Evolutionary conservation across 2,329 filamentous ascomycete genomes (phyloP).

Genomic region (Hirsutella minnesotensis): DNA sequence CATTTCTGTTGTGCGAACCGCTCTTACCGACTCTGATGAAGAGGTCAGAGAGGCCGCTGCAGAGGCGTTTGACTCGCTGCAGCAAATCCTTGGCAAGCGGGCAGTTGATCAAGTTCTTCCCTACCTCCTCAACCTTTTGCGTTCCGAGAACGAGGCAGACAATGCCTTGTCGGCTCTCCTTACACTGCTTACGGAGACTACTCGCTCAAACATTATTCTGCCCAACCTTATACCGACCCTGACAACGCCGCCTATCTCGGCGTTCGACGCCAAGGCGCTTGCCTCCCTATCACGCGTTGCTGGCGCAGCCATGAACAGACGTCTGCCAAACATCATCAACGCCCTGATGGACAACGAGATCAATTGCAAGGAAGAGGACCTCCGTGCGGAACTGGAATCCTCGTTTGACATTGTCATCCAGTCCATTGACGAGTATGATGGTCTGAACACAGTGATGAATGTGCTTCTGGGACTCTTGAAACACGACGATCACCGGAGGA

Average conservation of each 20-base stretch:
- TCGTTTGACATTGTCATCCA: conserved; percentile 84
- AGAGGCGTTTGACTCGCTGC: conserved; percentile 90
- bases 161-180: conserved; percentile 87
- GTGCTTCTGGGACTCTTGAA: conserved; percentile 80
- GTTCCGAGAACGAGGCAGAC: conserved; percentile 75
- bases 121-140: conserved; percentile 78
- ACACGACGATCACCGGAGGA: conserved; percentile 80
- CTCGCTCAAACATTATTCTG: conserved; percentile 88
- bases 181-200: conserved; percentile 86
- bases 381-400: conserved; percentile 59
- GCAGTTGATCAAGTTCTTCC: conserved; percentile 93
- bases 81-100: conserved; percentile 86
- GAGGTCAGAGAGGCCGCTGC: conserved; percentile 92
- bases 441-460: conserved; percentile 91
- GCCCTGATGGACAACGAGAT: conserved; percentile 90
- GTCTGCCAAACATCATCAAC: conserved; percentile 82
- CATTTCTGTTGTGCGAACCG: conserved; percentile 86
- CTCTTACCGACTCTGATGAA: conserved; percentile 77
- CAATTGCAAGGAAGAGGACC: conserved; percentile 58
- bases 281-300: conserved; percentile 90
- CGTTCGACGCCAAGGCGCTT: conserved; percentile 89
- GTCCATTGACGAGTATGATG: conserved; percentile 92
- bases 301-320: conserved; percentile 78
- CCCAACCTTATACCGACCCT: conserved; percentile 93
- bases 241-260: conserved; percentile 77